phyloP scores from a whole-genome alignment of 2,329 filamentous ascomycete species.

The Trichophyton simii region DNA sequence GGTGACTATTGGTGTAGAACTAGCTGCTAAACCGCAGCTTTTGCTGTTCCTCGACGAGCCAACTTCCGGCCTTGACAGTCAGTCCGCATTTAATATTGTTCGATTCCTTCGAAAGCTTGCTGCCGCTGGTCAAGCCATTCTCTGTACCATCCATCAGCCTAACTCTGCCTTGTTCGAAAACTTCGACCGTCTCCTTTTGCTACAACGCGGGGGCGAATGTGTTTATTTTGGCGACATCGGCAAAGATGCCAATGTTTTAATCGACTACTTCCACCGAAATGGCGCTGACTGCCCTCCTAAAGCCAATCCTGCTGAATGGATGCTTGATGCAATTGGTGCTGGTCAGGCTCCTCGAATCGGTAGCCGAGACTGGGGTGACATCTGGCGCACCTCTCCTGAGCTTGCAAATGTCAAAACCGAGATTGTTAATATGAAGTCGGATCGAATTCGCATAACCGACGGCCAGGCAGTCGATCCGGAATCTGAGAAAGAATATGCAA shows the following conservation, averaged over 20 bases:
- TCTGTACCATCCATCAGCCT: slow-evolving; percentile 98
- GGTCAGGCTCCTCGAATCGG: slow-evolving; percentile 61
- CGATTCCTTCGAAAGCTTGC: slow-evolving; percentile 81
- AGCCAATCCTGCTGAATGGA: slow-evolving; percentile 66
- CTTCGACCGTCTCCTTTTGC: slow-evolving; percentile 54
- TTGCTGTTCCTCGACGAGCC: slow-evolving; percentile 90
- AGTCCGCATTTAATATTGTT: slow-evolving; percentile 86
- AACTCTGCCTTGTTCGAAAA: slow-evolving; percentile 89
- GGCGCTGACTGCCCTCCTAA: slow-evolving; percentile 49
- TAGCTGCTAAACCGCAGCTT: slow-evolving; percentile 80
- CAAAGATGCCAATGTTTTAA: slow-evolving; percentile 43
- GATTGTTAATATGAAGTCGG: slow-evolving; percentile 49
- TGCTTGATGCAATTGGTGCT: slow-evolving; percentile 51
- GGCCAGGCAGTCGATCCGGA: slow-evolving; percentile 27
- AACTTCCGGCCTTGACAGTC: slow-evolving; percentile 83
- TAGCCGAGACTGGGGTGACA: slow-evolving; percentile 45
- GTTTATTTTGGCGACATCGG: slow-evolving; percentile 61
- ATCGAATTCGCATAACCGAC: slow-evolving; percentile 43
- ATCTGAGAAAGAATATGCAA: slow-evolving; percentile 66
- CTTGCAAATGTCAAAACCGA: slow-evolving; percentile 44
- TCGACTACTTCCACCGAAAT: slow-evolving; percentile 52
- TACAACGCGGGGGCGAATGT: slow-evolving; percentile 52
- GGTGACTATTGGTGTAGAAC: slow-evolving; percentile 88
- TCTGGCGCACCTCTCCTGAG: slow-evolving; percentile 44
- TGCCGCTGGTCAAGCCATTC: slow-evolving; percentile 77